Conservation (phyloP, 495 filamentous ascomycete species). For the Penicillium lagena region DNA sequence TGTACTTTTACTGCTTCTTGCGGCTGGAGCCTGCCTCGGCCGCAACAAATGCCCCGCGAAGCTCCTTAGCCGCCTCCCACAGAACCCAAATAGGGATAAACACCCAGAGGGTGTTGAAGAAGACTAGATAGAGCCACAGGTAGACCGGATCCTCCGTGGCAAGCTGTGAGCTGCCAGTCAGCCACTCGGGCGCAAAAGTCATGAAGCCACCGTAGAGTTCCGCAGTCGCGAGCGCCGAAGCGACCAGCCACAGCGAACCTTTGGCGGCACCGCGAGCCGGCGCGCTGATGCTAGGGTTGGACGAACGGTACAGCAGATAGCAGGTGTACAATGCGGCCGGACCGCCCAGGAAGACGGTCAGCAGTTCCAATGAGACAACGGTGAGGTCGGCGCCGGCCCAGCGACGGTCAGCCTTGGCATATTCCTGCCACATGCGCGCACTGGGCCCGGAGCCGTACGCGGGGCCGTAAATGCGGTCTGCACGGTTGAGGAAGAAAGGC, state of each 20-base stretch:
- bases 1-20: slow-evolving; percentile 6
- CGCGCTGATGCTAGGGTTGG: slow-evolving; percentile 13
- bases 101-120: slow-evolving; percentile 93
- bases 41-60: slow-evolving; percentile 48
- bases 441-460: slow-evolving; percentile 59
- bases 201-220: slow-evolving; percentile 96
- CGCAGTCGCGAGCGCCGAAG: slow-evolving; percentile 76
- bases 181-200: slow-evolving; percentile 94
- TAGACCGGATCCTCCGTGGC: slow-evolving; percentile 82
- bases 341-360: slow-evolving; percentile 77
- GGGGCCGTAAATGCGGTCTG: slow-evolving; percentile 63
- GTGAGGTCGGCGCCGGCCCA: slow-evolving; percentile 77
- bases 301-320: slow-evolving; percentile 47
- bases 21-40: slow-evolving; percentile 6
- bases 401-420: slow-evolving; percentile 76
- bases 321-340: slow-evolving; percentile 67
- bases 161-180: slow-evolving; percentile 68
- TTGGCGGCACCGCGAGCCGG: slow-evolving; percentile 30
- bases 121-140: slow-evolving; percentile 78
- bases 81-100: slow-evolving; percentile 71
- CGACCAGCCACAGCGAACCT: slow-evolving; percentile 59
- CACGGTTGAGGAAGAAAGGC: slow-evolving; percentile 45
- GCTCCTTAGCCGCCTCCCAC: slow-evolving; percentile 56
- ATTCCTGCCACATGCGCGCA: slow-evolving; percentile 82
- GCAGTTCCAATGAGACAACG: slow-evolving; percentile 74